phyloP scores from a whole-genome alignment of 2,329 filamentous ascomycete species.

The Cercospora canescens region DNA sequence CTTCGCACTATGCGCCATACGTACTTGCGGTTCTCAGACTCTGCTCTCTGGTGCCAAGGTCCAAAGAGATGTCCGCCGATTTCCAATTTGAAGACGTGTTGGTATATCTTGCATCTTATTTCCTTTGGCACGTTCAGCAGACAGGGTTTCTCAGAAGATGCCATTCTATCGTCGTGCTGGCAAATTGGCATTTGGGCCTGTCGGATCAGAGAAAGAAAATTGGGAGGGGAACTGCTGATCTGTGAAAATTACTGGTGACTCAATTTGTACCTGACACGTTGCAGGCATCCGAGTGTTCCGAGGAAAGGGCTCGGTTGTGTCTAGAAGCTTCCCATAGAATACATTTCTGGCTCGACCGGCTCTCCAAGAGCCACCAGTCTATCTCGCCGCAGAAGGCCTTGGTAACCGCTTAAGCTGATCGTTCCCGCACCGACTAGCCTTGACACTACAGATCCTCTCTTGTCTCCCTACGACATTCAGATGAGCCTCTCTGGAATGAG shows the following conservation, averaged over 20 bases:
- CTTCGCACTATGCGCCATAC: neutral
- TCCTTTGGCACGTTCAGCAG: neutral
- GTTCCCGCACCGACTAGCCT: too few relatives aligned
- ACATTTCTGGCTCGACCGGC: neutral
- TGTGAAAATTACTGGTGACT: neutral
- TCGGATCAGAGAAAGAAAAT: neutral
- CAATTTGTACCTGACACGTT: neutral
- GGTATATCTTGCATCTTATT: neutral
- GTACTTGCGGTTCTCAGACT: neutral
- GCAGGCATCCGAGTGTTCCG: neutral
- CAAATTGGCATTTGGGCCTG: neutral
- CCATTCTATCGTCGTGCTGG: neutral
- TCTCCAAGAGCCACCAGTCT: neutral
- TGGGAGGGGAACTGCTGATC: neutral
- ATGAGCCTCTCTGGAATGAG: too few relatives aligned
- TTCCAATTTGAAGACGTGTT: neutral
- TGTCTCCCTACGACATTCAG: too few relatives aligned
- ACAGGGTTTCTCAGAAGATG: neutral
- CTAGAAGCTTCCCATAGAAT: neutral
- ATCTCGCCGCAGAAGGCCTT: too few relatives aligned
- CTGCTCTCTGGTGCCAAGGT: neutral
- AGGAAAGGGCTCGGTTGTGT: neutral
- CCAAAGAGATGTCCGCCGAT: neutral
- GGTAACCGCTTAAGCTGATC: too few relatives aligned
- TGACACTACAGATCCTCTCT: too few relatives aligned